A percentile compares a stretch with the other conserved stretches of the same genome.
These are phyloP conservation scores for Allium cepa DNA, from an alignment of 106 monocot species.

Conservation along the genomic window DNA sequence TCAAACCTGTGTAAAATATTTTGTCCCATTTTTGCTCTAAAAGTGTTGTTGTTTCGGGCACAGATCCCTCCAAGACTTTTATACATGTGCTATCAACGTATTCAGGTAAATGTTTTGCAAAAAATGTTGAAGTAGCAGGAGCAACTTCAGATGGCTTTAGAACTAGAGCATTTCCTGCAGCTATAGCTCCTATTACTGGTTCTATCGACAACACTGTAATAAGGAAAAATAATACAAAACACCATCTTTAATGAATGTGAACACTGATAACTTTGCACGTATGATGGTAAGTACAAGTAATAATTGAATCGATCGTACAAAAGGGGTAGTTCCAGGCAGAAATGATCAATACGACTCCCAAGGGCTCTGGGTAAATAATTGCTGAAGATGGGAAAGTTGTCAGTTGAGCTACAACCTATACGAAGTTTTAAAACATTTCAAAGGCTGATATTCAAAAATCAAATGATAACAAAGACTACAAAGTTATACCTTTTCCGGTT, in stretches of 20 bases:
- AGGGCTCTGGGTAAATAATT: conserved; percentile 57
- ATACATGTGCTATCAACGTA: conserved; percentile 62
- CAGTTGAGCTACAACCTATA: conserved; percentile 40
- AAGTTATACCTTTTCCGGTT: conserved; percentile 56
- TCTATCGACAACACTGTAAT: conserved; percentile 43
- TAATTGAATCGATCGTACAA: conserved; percentile 22
- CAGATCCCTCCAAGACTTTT: conserved; percentile 72
- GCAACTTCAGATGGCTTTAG: conserved; percentile 57
- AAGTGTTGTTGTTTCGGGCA: conserved; percentile 56
- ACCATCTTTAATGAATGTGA: no score
- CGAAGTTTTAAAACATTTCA: neutral
- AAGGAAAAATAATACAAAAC: conserved; percentile 1
- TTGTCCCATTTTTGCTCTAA: conserved; percentile 87
- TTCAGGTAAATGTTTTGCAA: conserved; percentile 43
- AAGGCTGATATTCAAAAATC: no score
- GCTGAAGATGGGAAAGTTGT: conserved; percentile 73
- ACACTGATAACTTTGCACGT: no score
- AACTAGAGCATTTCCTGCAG: conserved; percentile 57
- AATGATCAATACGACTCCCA: conserved; percentile 71
- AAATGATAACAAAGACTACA: no score
- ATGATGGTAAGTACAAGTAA: no score
- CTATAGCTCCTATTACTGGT: conserved; percentile 57
- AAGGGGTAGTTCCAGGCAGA: conserved; percentile 91
- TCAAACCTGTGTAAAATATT: conserved; percentile 80
- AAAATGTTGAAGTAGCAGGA: conserved; percentile 42